A percentile compares a stretch with the other conserved stretches of the same genome.
These are phyloP conservation scores for Nakaseomyces kungkrabaensis DNA, from an alignment of 1,139 yeast species.

Conservation along the genomic window DNA sequence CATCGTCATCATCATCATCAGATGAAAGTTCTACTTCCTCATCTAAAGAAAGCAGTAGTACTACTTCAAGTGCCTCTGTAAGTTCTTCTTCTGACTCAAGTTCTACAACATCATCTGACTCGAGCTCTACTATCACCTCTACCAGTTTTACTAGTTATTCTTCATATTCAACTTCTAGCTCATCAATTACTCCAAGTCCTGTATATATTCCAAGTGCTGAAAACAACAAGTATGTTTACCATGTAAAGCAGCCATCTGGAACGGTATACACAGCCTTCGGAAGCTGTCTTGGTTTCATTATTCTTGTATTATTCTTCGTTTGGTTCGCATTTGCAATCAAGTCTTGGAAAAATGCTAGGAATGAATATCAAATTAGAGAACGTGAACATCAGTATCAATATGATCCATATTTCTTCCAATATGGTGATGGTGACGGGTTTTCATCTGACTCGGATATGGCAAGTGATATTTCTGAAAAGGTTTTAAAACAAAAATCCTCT, in stretches of 20 bases:
- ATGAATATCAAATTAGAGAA: conserved; percentile 14
- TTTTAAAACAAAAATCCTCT: conserved; percentile 12
- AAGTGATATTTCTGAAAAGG: conserved; percentile 19
- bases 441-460: conserved; percentile 7
- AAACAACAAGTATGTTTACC: conserved; percentile 46
- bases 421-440: conserved; percentile 6
- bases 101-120: neutral
- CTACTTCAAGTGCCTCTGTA: neutral
- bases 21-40: neutral
- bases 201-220: conserved; percentile 18
- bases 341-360: conserved; percentile 21
- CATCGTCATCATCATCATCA: neutral
- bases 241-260: conserved; percentile 46
- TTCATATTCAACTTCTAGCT: neutral
- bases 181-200: conserved; percentile 3
- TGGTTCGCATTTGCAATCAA: conserved; percentile 14
- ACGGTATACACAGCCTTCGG: conserved; percentile 74
- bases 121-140: neutral
- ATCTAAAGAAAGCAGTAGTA: too few relatives aligned
- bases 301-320: conserved; percentile 7
- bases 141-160: neutral
- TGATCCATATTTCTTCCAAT: conserved; percentile 14
- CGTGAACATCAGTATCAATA: conserved; percentile 14
- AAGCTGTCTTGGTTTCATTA: conserved; percentile 38
- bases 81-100: neutral